Conservation (phyloP, 768 basidiomycete genomes). For the Calocybe cyanea region DNA sequence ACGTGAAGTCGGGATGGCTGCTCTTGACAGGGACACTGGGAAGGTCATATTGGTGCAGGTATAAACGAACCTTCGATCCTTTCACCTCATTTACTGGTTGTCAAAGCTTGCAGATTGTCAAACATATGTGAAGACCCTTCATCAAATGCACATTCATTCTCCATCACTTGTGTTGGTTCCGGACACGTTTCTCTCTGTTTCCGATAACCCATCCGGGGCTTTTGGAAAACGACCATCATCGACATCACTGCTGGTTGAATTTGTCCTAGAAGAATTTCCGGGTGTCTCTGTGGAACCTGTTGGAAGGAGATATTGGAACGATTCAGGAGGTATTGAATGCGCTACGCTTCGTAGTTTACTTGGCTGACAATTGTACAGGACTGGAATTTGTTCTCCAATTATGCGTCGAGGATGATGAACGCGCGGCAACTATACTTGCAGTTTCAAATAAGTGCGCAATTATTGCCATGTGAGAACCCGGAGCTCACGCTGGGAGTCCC, state of each 20-base stretch:
- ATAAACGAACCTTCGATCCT: constrained; percentile 4
- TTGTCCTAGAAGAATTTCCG: constrained; percentile 72
- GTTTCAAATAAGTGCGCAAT: constrained; percentile 74
- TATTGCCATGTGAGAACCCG: too few species aligned
- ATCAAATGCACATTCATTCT: constrained; percentile 76
- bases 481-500: too few species aligned
- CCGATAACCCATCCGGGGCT: constrained; percentile 45
- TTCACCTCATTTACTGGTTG: constrained; percentile 2
- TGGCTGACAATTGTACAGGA: constrained; percentile 40
- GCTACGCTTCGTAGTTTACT: neutral
- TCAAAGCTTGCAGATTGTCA: constrained; percentile 77
- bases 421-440: constrained; percentile 75
- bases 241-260: constrained; percentile 66
- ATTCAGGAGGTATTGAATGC: constrained; percentile 53
- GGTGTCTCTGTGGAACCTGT: constrained; percentile 65
- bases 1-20: constrained; percentile 84
- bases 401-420: constrained; percentile 76
- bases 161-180: constrained; percentile 76
- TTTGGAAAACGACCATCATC: constrained; percentile 39
- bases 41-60: constrained; percentile 78
- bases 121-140: constrained; percentile 85
- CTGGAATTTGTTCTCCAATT: constrained; percentile 77
- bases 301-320: constrained; percentile 82
- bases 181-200: constrained; percentile 67
- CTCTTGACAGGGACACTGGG: constrained; percentile 77